Conservation (phyloP, 805 yeast species). For the Lipomyces japonicus region DNA sequence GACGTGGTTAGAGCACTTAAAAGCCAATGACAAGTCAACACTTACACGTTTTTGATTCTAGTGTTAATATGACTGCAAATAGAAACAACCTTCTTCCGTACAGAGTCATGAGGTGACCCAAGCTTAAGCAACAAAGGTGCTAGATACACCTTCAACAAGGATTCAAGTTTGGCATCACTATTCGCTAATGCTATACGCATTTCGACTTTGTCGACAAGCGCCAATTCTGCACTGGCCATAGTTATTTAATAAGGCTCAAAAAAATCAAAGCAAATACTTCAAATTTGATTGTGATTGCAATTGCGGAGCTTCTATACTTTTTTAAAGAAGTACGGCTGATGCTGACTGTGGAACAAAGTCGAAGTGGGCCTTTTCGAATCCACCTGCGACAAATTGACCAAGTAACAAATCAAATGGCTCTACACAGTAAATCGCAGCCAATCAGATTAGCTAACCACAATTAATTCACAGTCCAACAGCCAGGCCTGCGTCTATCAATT, state of each 20-base stretch:
- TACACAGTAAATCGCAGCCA: too few relatives aligned
- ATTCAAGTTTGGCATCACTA: conserved; percentile 59
- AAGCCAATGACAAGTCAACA: neutral
- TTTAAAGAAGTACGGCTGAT: neutral
- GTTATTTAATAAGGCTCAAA: neutral
- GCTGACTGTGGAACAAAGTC: too few relatives aligned
- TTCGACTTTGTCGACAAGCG: conserved; percentile 63
- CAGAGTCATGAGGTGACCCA: conserved; percentile 63
- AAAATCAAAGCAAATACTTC: too few relatives aligned
- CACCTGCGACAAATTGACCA: too few relatives aligned
- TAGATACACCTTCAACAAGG: conserved; percentile 57
- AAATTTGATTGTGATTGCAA: too few relatives aligned
- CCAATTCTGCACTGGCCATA: conserved; percentile 48
- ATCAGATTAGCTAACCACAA: too few relatives aligned
- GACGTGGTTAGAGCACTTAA: neutral
- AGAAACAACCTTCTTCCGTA: conserved; percentile 62
- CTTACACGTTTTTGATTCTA: conserved; percentile 49
- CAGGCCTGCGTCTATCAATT: too few relatives aligned
- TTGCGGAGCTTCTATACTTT: neutral
- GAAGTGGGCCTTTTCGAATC: too few relatives aligned
- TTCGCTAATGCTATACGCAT: conserved; percentile 74
- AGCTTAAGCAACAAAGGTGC: conserved; percentile 77
- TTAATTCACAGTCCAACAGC: too few relatives aligned
- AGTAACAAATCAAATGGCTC: too few relatives aligned
- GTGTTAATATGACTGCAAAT: conserved; percentile 65